Evolutionary conservation across 2,329 filamentous ascomycete genomes (phyloP).

Genomic region (Phialophora tarda): DNA sequence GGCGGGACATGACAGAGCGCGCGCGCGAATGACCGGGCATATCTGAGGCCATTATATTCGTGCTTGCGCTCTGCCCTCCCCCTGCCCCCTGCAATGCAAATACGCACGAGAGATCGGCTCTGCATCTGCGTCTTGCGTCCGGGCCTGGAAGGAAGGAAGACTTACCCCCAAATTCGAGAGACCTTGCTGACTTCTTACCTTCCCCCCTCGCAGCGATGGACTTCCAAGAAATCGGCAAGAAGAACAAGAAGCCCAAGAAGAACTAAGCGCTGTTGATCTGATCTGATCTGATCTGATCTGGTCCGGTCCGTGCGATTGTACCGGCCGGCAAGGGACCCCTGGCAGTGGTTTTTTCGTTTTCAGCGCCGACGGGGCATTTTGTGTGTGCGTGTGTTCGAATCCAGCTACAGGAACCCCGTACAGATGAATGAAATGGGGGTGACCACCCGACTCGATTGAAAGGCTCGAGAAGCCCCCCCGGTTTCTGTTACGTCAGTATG

Average conservation of each 20-base stretch:
- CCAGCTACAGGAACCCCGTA: background rate
- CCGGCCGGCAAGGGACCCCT: no score
- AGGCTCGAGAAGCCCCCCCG: background rate
- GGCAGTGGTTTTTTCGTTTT: no score
- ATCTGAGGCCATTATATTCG: background rate
- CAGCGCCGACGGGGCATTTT: background rate
- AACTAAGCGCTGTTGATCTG: conserved; percentile 17
- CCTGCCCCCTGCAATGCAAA: no score
- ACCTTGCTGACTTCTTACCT: conserved; percentile 22
- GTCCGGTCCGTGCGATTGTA: no score
- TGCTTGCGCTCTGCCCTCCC: background rate
- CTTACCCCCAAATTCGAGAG: background rate
- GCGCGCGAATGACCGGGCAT: background rate
- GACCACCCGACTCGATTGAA: background rate
- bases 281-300: background rate
- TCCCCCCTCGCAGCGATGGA: conserved; percentile 33
- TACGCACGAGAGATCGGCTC: no score
- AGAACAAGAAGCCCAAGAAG: conserved; percentile 42
- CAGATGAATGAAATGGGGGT: background rate
- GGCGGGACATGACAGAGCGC: background rate
- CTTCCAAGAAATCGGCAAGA: conserved; percentile 40
- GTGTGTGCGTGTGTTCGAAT: background rate
- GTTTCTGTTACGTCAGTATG: background rate
- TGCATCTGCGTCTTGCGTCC: background rate
- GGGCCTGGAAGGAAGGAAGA: no score